phyloP scores from a whole-genome alignment of 2,329 filamentous ascomycete genomes.

The Aspergillus eucalypticola region DNA sequence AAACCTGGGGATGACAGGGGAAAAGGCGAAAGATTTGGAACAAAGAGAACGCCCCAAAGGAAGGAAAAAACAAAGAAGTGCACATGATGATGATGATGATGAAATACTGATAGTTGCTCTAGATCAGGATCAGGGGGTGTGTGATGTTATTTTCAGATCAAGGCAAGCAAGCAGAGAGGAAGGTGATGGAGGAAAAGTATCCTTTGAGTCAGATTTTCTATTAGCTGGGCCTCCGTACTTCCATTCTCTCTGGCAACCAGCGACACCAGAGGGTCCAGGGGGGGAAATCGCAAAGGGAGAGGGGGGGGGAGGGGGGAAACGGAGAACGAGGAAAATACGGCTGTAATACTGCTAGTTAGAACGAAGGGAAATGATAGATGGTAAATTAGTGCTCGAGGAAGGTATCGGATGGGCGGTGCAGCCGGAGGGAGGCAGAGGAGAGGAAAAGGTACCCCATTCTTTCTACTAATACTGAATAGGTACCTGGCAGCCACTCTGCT shows the following conservation, averaged over 20 bases:
- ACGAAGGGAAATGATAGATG: conserved; percentile 4
- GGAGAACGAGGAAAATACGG: neutral
- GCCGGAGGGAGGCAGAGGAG: neutral
- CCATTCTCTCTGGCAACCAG: neutral
- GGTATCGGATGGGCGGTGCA: conserved; percentile 8
- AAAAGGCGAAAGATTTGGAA: neutral
- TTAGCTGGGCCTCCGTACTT: neutral
- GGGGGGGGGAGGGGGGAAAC: neutral
- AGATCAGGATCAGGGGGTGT: too few relatives aligned
- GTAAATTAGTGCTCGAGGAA: conserved; percentile 2
- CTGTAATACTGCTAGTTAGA: conserved; percentile 1
- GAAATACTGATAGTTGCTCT: too few relatives aligned
- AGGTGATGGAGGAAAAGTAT: neutral
- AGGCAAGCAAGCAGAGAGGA: neutral
- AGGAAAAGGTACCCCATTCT: neutral
- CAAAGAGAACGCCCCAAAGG: neutral
- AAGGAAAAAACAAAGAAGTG: too few relatives aligned
- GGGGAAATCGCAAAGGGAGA: neutral
- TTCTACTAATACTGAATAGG: neutral
- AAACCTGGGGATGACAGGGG: neutral
- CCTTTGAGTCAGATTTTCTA: neutral
- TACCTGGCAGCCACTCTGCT: neutral
- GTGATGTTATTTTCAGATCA: too few relatives aligned
- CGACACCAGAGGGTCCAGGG: neutral
- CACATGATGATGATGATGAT: too few relatives aligned